Percentiles rank a stretch among this genome's conserved stretches.
Evolutionary conservation across 257 asterid genomes (phyloP).

Genomic region (Catharanthus roseus): DNA sequence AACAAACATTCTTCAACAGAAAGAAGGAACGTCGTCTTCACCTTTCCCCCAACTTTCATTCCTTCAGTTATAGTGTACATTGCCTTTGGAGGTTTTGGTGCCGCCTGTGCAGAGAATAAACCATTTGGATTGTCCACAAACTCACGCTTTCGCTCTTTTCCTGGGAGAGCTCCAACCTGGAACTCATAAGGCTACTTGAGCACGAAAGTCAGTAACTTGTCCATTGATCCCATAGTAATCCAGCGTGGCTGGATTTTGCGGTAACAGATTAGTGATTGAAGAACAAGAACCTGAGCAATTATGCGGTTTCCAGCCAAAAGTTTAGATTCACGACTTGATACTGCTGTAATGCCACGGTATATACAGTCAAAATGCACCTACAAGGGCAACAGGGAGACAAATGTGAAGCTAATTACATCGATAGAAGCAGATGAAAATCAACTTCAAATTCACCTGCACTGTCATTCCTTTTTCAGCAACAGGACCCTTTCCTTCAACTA

Average conservation of each 20-base stretch:
- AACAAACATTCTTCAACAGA: background rate
- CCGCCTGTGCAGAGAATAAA: conserved; percentile 93
- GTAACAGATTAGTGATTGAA: background rate
- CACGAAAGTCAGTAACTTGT: conserved; percentile 29
- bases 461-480: conserved; percentile 72
- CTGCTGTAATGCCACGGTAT: conserved; percentile 85
- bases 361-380: conserved; percentile 95
- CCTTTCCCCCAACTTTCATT: conserved; percentile 99
- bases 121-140: conserved; percentile 92
- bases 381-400: conserved; percentile 14
- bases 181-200: conserved; percentile 83
- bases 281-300: conserved; percentile 70
- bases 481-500: conserved; percentile 79
- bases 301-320: conserved; percentile 89
- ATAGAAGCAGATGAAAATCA: background rate
- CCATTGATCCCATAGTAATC: background rate
- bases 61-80: conserved; percentile 83
- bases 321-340: conserved; percentile 91
- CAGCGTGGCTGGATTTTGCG: background rate
- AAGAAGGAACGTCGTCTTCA: conserved; percentile 15
- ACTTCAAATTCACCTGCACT: conserved; percentile 52
- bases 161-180: conserved; percentile 87
- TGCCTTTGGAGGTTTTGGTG: conserved; percentile 94
- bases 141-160: conserved; percentile 92
- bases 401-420: conserved; percentile 10